These are phyloP conservation scores for Linnemannia elongata DNA, from an alignment of 192 early-diverging fungal genomes.

Conservation along the genomic window DNA sequence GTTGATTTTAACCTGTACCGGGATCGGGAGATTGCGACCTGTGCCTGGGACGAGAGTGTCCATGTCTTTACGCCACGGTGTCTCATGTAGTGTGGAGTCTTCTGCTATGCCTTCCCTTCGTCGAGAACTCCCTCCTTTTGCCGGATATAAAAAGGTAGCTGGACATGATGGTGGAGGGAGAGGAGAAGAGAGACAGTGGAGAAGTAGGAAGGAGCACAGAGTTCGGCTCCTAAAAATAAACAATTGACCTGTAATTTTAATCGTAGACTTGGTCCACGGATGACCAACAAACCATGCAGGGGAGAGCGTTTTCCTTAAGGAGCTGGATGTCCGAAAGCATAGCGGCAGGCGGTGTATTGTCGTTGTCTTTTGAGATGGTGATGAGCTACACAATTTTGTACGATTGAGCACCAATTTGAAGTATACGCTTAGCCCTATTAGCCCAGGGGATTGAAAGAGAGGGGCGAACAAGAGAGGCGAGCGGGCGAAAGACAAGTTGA, in stretches of 20 bases:
- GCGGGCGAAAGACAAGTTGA: conserved; percentile 1
- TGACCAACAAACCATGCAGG: not conserved
- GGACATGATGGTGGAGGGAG: not conserved
- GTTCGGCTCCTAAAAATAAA: not conserved
- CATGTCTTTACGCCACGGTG: conserved; percentile 68
- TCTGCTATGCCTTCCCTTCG: not conserved
- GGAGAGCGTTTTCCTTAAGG: not conserved
- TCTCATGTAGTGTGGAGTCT: conserved; percentile 30
- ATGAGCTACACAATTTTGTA: not conserved
- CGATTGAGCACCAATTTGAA: not conserved
- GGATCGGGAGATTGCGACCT: conserved; percentile 91
- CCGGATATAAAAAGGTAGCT: not conserved
- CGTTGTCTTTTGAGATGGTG: not conserved
- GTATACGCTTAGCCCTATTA: too few species aligned
- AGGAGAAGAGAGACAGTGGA: conserved; percentile 1
- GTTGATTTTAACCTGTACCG: conserved; percentile 93
- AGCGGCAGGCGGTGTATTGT: not conserved
- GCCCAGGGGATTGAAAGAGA: not conserved
- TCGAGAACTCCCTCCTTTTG: not conserved
- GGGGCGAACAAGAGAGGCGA: not conserved
- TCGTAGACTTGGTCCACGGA: not conserved
- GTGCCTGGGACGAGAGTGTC: conserved; percentile 95
- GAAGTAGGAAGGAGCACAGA: not conserved
- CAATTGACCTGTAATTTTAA: conserved; percentile 1
- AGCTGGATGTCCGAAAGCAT: not conserved